These are phyloP conservation scores for Draba incana DNA, from an alignment of 345 rosid genomes.

Conservation along the genomic window DNA sequence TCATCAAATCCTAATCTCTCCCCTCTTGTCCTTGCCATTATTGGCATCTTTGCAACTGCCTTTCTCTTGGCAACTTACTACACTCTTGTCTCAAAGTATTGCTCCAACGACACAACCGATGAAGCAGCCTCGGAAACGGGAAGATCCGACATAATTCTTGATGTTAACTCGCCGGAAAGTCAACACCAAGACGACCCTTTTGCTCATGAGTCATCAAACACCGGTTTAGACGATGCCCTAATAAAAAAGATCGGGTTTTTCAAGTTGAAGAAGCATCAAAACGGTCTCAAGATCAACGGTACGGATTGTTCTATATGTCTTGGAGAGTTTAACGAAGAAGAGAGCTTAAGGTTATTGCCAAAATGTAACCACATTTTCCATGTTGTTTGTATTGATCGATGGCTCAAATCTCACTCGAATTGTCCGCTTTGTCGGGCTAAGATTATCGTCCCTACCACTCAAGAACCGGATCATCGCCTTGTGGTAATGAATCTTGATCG, in stretches of 20 bases:
- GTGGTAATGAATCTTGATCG: conserved; percentile 38
- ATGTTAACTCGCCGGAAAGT: conserved; percentile 47
- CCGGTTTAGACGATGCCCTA: conserved; percentile 76
- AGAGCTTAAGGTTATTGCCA: conserved; percentile 79
- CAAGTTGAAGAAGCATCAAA: conserved; percentile 57
- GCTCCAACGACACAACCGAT: conserved; percentile 40
- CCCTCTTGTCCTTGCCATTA: conserved; percentile 80
- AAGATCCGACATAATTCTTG: conserved; percentile 35
- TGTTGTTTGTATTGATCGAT: conserved; percentile 80
- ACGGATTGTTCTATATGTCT: conserved; percentile 92
- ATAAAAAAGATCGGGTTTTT: conserved; percentile 68
- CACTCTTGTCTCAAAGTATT: conserved; percentile 72
- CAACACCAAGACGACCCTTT: conserved; percentile 45
- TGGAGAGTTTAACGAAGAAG: conserved; percentile 76
- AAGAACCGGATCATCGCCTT: conserved; percentile 36
- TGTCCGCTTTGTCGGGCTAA: conserved; percentile 91
- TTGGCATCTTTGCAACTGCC: conserved; percentile 74
- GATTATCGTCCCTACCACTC: conserved; percentile 46
- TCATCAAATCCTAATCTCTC: conserved; percentile 62
- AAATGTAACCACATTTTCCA: conserved; percentile 87
- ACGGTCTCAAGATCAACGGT: conserved; percentile 51
- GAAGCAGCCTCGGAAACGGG: conserved; percentile 41
- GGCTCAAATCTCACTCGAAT: conserved; percentile 85
- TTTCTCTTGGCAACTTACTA: conserved; percentile 83
- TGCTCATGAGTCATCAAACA: conserved; percentile 64